These are phyloP conservation scores for Arthrinium phaeospermum DNA, from an alignment of 2,329 filamentous ascomycete genomes.

Conservation along the genomic window DNA sequence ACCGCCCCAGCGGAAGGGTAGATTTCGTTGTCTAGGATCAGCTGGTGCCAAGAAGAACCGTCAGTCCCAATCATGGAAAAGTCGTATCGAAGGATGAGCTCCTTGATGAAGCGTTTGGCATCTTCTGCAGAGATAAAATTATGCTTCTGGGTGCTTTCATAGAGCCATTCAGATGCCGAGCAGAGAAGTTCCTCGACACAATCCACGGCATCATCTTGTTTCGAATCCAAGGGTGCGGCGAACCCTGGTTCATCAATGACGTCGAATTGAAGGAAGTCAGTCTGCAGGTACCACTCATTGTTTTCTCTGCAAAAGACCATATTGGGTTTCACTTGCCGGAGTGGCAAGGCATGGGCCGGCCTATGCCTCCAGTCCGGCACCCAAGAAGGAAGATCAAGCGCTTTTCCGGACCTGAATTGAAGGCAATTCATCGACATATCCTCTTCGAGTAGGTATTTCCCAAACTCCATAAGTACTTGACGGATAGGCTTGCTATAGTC, in stretches of 20 bases:
- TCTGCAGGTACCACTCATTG: neutral
- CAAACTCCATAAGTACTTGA: neutral
- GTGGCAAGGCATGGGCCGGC: neutral
- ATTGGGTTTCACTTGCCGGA: neutral
- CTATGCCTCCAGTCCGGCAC: neutral
- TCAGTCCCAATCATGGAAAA: neutral
- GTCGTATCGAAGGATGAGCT: neutral
- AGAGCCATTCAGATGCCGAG: neutral
- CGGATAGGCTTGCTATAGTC: neutral
- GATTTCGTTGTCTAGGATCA: neutral
- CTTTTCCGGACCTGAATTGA: neutral
- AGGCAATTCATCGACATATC: neutral
- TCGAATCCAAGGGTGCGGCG: neutral
- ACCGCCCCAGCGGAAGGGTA: no score
- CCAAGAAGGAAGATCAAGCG: neutral
- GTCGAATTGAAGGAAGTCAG: neutral
- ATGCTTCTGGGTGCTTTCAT: neutral
- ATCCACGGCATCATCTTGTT: neutral
- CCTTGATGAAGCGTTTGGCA: neutral
- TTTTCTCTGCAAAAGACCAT: neutral
- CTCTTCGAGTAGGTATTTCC: neutral
- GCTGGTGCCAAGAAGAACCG: neutral
- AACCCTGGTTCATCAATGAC: neutral
- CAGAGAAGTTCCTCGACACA: neutral
- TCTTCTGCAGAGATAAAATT: neutral